Percentiles rank a stretch among this genome's conserved stretches.
Conservation (phyloP, 345 rosid genomes). For the Clausena lansium region DNA sequence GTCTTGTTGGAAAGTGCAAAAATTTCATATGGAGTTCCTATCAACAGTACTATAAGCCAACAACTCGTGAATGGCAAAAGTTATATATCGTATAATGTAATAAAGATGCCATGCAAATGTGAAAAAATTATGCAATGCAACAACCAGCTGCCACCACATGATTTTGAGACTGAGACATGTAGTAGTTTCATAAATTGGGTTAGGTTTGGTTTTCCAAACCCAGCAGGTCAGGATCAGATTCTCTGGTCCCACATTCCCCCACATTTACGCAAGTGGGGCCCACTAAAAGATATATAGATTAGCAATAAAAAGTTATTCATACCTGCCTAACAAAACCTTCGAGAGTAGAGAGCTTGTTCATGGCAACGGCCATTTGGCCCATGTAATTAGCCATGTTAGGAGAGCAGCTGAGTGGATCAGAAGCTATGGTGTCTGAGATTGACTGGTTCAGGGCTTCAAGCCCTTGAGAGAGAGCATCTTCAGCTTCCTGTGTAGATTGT, state of each 20-base stretch:
- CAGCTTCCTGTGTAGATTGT: conserved; percentile 85
- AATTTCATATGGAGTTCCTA: background rate
- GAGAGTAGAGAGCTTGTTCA: conserved; percentile 87
- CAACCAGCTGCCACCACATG: conserved; percentile 19
- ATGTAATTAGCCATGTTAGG: conserved; percentile 87
- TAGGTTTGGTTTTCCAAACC: conserved; percentile 30
- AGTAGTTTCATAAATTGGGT: conserved; percentile 31
- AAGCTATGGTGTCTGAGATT: conserved; percentile 75
- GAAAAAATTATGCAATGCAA: background rate
- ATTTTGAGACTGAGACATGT: conserved; percentile 25
- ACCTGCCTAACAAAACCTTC: conserved; percentile 97
- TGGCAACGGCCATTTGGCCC: conserved; percentile 95
- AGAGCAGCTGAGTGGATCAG: conserved; percentile 75
- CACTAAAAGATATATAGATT: background rate
- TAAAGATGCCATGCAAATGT: background rate
- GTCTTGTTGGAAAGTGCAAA: background rate
- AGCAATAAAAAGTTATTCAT: background rate
- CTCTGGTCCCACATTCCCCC: conserved; percentile 16
- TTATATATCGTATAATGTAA: background rate
- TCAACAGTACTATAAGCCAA: background rate
- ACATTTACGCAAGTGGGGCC: background rate
- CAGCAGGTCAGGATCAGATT: conserved; percentile 24
- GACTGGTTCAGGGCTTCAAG: conserved; percentile 85
- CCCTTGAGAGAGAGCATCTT: conserved; percentile 89
- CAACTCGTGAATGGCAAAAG: conserved; percentile 4